Evolutionary conservation across 2,329 filamentous ascomycete species (phyloP), one percentile per base, ranked within the genome.

Genomic region (Magnaporthiopsis incrustans): DNA sequence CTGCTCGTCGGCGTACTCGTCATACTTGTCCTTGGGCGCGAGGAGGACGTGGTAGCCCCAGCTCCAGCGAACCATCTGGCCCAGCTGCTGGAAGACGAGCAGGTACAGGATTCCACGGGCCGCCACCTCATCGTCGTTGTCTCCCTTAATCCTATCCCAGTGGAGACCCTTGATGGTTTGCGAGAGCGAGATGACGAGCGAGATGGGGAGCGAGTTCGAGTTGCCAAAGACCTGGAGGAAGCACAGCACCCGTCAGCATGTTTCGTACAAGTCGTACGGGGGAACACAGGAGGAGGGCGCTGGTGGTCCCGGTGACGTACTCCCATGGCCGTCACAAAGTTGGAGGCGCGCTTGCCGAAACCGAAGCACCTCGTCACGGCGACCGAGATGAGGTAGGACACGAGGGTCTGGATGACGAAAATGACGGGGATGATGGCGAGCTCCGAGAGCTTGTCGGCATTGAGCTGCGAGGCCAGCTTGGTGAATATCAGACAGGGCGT

Each of bases 401-500:
- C 87, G 11, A 89, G 69, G 0, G 92, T 97, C 78, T 97, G 94
- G 35, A 95, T 82, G 66, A 92, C 71, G 76, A 98, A 98, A 74
- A 99, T 97, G 69, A 92, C 78, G n/a, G 95, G 95, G 65, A 99
- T 99, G 68, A 99, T 89, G 69, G 90, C 92, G 56, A 99, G 85
- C 65, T 98, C 95, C 67, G 86, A 82, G 62, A 99, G 84, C 77
- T 97, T 97, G 67, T 95, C 89, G 64, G 92, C 90, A 59, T 90
- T 97, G 65, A 99, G 84, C 77, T 99, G 94, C 1, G 92, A 96
- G 8, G 93, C 95, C 56, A 99, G 85, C 77, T 99, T 99, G 22
- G 91, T 97, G 77, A 98, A 99, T 76, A 99, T 96, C 68, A 99
- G 86, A 75, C 95, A 98, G 68, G 95, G 95, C 35, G 95, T 99